Conservation (phyloP, 768 basidiomycete genomes). For the Lactarius pseudohatsudake region DNA sequence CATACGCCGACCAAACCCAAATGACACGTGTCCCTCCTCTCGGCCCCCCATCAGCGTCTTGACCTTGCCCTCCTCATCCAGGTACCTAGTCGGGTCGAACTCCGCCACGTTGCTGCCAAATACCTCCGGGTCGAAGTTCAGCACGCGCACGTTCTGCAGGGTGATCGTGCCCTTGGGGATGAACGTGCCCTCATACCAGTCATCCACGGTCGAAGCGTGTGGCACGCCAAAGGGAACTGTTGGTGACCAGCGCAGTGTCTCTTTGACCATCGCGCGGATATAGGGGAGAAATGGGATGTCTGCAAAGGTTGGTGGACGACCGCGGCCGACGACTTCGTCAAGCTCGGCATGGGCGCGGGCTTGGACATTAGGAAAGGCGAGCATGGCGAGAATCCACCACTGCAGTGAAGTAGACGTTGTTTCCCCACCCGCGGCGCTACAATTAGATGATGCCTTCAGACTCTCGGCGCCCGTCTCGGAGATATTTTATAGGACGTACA, state of each 20-base stretch:
- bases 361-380: slow-evolving; percentile 40
- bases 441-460: background rate
- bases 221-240: slow-evolving; percentile 30
- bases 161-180: slow-evolving; percentile 22
- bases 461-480: background rate
- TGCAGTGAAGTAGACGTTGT: slow-evolving; percentile 30
- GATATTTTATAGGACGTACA: slow-evolving; percentile 9
- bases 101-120: background rate
- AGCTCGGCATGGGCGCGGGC: slow-evolving; percentile 43
- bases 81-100: slow-evolving; percentile 1
- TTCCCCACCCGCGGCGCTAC: background rate
- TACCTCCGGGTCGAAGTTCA: background rate
- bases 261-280: slow-evolving; percentile 39
- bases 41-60: slow-evolving; percentile 28
- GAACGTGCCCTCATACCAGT: slow-evolving; percentile 22
- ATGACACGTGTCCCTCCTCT: slow-evolving; percentile 33
- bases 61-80: slow-evolving; percentile 10
- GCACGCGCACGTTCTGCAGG: background rate
- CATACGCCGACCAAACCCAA: slow-evolving; percentile 35
- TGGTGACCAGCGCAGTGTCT: slow-evolving; percentile 34
- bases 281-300: slow-evolving; percentile 40
- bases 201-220: slow-evolving; percentile 2
- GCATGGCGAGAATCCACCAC: slow-evolving; percentile 43
- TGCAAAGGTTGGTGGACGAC: slow-evolving; percentile 40
- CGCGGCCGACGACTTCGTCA: slow-evolving; percentile 38